Percentiles rank a stretch among this genome's conserved stretches.
phyloP scores from a whole-genome alignment of 176 grass and related monocot species.

The Bothriochloa decipiens region DNA sequence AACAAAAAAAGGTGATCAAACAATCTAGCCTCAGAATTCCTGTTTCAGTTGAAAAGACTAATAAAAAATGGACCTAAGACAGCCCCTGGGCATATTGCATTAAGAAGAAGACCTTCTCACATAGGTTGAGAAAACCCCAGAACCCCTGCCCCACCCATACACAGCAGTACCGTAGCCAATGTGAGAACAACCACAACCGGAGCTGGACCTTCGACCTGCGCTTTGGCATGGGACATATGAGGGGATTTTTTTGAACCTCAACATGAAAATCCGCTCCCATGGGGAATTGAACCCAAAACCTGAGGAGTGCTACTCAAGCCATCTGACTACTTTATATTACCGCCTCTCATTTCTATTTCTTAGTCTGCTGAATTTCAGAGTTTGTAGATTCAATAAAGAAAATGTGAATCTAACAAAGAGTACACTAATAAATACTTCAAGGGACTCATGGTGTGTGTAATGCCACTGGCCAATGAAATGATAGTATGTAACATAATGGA shows the following conservation, averaged over 20 bases:
- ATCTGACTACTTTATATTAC: not conserved
- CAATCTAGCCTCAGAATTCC: not conserved
- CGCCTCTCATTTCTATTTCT: not conserved
- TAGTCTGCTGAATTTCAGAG: not conserved
- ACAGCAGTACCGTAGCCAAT: too few relatives aligned
- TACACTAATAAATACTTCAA: not conserved
- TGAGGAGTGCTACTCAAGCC: not conserved
- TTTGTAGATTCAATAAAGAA: not conserved
- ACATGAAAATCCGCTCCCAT: not conserved
- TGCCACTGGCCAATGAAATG: not conserved
- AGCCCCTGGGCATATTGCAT: too few relatives aligned
- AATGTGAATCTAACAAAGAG: not conserved
- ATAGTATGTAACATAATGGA: conserved; percentile 4
- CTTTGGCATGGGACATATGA: not conserved
- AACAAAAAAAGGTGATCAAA: conserved; percentile 9
- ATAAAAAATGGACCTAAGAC: too few relatives aligned
- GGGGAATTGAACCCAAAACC: not conserved
- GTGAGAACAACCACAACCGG: too few relatives aligned
- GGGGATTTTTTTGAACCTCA: not conserved
- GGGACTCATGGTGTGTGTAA: not conserved
- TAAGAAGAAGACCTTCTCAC: too few relatives aligned
- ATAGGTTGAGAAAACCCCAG: too few relatives aligned
- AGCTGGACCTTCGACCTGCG: too few relatives aligned
- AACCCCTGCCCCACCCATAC: too few relatives aligned
- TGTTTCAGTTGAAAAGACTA: conserved; percentile 14